These are phyloP conservation scores for Austroboletus sp. DNA, from an alignment of 1,284 basidiomycete species.

Conservation along the genomic window DNA sequence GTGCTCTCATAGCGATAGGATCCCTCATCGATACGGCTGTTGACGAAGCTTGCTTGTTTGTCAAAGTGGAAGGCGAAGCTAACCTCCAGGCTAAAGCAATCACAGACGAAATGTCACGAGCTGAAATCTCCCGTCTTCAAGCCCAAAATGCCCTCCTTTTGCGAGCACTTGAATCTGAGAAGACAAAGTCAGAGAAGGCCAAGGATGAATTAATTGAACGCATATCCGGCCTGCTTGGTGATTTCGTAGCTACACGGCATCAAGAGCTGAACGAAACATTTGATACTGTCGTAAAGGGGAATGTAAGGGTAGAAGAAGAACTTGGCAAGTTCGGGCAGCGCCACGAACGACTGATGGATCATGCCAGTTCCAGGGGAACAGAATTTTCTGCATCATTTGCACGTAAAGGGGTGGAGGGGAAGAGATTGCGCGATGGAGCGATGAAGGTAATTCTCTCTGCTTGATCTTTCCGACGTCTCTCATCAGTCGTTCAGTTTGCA, in stretches of 20 bases:
- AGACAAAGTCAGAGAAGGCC: slow-evolving; percentile 55
- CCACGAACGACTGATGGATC: slow-evolving; percentile 44
- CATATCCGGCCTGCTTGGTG: slow-evolving; percentile 63
- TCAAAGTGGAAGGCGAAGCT: slow-evolving; percentile 50
- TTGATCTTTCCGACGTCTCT: slow-evolving; percentile 7
- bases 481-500: slow-evolving; percentile 37
- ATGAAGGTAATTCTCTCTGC: slow-evolving; percentile 45
- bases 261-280: slow-evolving; percentile 60
- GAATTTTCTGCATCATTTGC: slow-evolving; percentile 41
- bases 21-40: slow-evolving; percentile 57
- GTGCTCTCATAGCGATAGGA: slow-evolving; percentile 46
- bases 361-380: slow-evolving; percentile 36
- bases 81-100: slow-evolving; percentile 47
- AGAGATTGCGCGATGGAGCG: slow-evolving; percentile 51
- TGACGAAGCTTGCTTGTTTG: slow-evolving; percentile 51
- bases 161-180: slow-evolving; percentile 61
- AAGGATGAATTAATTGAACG: slow-evolving; percentile 68
- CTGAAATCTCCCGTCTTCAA: slow-evolving; percentile 61
- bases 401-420: slow-evolving; percentile 46
- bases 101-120: slow-evolving; percentile 45
- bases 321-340: slow-evolving; percentile 44
- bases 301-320: slow-evolving; percentile 48
- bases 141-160: slow-evolving; percentile 68
- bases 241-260: slow-evolving; percentile 66
- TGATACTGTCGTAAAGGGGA: slow-evolving; percentile 48